A percentile compares a stretch with the other conserved stretches of the same genome.
Conservation (phyloP, 2,329 filamentous ascomycete genomes). For the Diatrype stigma region DNA sequence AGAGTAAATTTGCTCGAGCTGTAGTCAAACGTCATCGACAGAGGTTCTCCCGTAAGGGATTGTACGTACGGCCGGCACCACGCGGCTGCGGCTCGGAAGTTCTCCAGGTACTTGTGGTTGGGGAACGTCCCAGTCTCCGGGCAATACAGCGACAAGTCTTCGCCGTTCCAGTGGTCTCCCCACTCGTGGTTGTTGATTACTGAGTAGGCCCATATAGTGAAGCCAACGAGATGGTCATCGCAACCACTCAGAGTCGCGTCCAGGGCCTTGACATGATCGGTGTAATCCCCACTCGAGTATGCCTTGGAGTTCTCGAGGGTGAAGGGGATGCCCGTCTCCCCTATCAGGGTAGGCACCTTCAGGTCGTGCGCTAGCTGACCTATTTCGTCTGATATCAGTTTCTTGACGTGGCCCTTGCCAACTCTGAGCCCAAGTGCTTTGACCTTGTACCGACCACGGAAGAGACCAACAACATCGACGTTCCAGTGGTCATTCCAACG, state of each 20-base stretch:
- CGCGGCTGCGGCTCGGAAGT: constrained; percentile 13
- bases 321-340: constrained; percentile 21
- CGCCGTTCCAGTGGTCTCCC: constrained; percentile 22
- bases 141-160: constrained; percentile 20
- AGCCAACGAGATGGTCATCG: constrained; percentile 17
- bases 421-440: constrained; percentile 16
- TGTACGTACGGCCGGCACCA: constrained; percentile 18
- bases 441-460: constrained; percentile 16
- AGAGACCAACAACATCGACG: constrained; percentile 17
- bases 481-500: constrained; percentile 22
- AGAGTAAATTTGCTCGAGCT: constrained; percentile 7
- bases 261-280: constrained; percentile 16
- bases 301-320: constrained; percentile 15
- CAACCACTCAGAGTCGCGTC: constrained; percentile 17
- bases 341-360: constrained; percentile 13
- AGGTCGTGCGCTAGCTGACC: constrained; percentile 13
- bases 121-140: constrained; percentile 18
- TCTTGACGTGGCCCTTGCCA: constrained; percentile 12
- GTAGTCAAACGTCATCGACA: constrained; percentile 10
- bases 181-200: constrained; percentile 18
- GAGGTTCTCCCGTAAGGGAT: constrained; percentile 4
- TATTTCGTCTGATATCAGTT: constrained; percentile 16
- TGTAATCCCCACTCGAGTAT: constrained; percentile 18
- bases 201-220: constrained; percentile 18
- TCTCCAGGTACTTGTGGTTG: constrained; percentile 6